phyloP scores from a whole-genome alignment of 305 asterid genomes.

The Rubia balearica region DNA sequence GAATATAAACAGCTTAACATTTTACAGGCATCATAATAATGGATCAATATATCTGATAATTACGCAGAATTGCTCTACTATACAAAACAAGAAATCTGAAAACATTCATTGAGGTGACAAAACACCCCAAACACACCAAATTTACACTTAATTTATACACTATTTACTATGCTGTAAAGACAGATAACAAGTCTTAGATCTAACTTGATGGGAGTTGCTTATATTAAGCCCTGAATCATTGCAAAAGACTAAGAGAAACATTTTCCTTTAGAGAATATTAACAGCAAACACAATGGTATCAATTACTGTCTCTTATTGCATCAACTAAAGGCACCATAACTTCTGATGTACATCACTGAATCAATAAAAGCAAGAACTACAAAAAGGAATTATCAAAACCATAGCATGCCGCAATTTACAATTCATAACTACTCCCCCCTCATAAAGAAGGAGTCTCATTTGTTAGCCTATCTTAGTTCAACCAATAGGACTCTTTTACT shows the following conservation, averaged over 20 bases:
- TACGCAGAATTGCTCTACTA: not conserved
- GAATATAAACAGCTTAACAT: not conserved
- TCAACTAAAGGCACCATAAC: not conserved
- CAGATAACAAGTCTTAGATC: not conserved
- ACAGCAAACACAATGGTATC: not conserved
- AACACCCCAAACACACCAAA: not conserved
- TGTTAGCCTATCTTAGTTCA: not conserved
- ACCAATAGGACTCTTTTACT: not conserved
- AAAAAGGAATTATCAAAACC: not conserved
- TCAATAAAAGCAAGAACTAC: not conserved
- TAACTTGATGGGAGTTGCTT: not conserved
- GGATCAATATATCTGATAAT: not conserved
- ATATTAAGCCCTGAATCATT: not conserved
- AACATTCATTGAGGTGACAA: not conserved
- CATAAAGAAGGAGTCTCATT: not conserved
- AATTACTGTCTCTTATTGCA: not conserved
- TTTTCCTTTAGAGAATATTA: not conserved
- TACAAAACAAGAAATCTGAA: not conserved
- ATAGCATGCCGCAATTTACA: not conserved
- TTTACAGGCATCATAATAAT: not conserved
- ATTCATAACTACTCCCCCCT: not conserved
- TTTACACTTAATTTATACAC: not conserved
- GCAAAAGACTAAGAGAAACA: not conserved
- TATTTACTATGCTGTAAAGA: not conserved
- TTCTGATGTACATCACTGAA: not conserved